Percentiles rank a stretch among this genome's conserved stretches.
These are phyloP conservation scores for Ottelia alismoides DNA, from an alignment of 106 monocot species.

Conservation along the genomic window DNA sequence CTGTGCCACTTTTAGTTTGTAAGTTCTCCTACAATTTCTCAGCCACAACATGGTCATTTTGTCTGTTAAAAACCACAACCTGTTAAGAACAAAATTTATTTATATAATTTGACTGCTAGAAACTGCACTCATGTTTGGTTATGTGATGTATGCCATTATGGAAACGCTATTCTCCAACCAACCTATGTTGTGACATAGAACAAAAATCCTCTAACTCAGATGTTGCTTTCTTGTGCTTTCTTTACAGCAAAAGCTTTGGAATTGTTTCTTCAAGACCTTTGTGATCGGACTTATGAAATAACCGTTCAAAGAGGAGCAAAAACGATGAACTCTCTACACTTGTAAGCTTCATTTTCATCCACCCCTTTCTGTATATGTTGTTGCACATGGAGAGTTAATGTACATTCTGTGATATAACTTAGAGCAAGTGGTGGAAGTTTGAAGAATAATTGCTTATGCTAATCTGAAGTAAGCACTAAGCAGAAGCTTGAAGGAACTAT, in stretches of 20 bases:
- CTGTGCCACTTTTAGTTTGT: slow-evolving; percentile 92
- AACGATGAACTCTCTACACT: slow-evolving; percentile 80
- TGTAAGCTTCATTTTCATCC: slow-evolving; percentile 50
- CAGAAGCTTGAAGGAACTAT: background rate
- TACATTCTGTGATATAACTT: background rate
- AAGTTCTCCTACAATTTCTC: too few species aligned
- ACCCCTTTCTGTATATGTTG: too few species aligned
- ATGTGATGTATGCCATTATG: too few species aligned
- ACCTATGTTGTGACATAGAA: too few species aligned
- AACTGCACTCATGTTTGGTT: too few species aligned
- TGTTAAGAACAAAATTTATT: too few species aligned
- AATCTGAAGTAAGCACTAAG: background rate
- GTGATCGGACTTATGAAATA: slow-evolving; percentile 87
- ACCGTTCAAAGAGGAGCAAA: slow-evolving; percentile 85
- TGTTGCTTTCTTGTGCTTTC: too few species aligned
- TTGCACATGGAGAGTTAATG: background rate
- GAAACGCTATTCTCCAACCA: too few species aligned
- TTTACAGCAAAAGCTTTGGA: slow-evolving; percentile 96
- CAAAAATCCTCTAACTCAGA: too few species aligned
- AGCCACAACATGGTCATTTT: background rate
- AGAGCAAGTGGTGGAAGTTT: background rate
- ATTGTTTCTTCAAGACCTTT: slow-evolving; percentile 91
- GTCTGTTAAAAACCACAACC: too few species aligned
- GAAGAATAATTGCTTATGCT: background rate
- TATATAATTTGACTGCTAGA: too few species aligned